These are phyloP conservation scores for Aspergillus sergii DNA, from an alignment of 2,329 filamentous ascomycete species.

Conservation along the genomic window DNA sequence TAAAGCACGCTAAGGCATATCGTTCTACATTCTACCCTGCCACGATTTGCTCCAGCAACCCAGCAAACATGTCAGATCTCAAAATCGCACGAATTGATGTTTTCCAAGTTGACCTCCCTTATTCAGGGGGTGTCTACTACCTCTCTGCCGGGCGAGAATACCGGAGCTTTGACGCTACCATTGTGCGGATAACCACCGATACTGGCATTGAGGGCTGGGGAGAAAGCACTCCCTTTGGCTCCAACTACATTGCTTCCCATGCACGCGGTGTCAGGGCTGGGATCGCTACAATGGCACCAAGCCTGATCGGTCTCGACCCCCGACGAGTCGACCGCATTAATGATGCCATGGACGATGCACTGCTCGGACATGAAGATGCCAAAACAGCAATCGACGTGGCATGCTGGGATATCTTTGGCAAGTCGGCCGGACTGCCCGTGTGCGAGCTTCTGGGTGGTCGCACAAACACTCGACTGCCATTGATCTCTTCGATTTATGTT, in stretches of 20 bases:
- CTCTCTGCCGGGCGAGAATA: conserved; percentile 23
- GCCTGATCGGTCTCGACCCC: conserved; percentile 28
- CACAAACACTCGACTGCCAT: conserved; percentile 15
- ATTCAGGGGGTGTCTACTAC: conserved; percentile 22
- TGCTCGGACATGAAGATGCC: conserved; percentile 26
- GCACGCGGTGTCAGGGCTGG: conserved; percentile 26
- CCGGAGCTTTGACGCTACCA: conserved; percentile 26
- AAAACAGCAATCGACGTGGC: conserved; percentile 26
- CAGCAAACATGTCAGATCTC: not conserved
- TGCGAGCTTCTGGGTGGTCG: conserved; percentile 29
- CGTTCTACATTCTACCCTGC: no score
- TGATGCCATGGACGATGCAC: conserved; percentile 29
- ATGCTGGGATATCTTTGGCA: conserved; percentile 31
- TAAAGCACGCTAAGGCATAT: no score
- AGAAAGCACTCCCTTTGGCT: conserved; percentile 30
- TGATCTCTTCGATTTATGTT: conserved; percentile 17
- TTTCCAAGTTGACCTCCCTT: conserved; percentile 26
- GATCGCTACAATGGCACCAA: conserved; percentile 28
- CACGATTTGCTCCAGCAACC: not conserved
- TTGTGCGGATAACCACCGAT: conserved; percentile 28
- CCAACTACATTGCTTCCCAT: conserved; percentile 25
- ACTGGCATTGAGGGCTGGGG: conserved; percentile 29
- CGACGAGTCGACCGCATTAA: conserved; percentile 31
- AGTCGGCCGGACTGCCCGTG: conserved; percentile 25
- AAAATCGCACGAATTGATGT: conserved; percentile 21